Percentiles rank a stretch among this genome's conserved stretches.
These are phyloP conservation scores for Fusarium beomiforme DNA, from an alignment of 2,329 filamentous ascomycete genomes.

Conservation along the genomic window DNA sequence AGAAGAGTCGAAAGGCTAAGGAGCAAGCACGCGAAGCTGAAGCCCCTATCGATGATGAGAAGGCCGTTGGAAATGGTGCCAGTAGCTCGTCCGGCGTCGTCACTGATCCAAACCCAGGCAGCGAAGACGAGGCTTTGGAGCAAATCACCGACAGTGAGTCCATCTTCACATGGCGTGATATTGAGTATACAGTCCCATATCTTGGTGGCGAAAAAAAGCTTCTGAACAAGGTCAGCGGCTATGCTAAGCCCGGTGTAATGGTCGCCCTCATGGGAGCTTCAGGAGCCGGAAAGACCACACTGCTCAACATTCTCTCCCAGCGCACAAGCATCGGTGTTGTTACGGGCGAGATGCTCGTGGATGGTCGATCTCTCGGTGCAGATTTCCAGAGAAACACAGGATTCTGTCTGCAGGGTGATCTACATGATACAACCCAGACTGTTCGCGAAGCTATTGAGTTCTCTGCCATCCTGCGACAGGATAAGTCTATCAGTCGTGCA, in stretches of 20 bases:
- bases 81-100: conserved; percentile 11
- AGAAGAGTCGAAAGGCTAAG: conserved; percentile 70
- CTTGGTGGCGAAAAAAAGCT: conserved; percentile 46
- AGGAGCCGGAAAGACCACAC: conserved; percentile 84
- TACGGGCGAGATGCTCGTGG: conserved; percentile 79
- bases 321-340: conserved; percentile 79
- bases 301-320: conserved; percentile 80
- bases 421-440: conserved; percentile 71
- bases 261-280: conserved; percentile 84
- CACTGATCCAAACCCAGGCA: background rate
- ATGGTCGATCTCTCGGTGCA: conserved; percentile 72
- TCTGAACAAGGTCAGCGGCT: conserved; percentile 70
- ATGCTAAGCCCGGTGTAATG: conserved; percentile 82
- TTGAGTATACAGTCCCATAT: conserved; percentile 75
- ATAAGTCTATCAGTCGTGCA: conserved; percentile 60
- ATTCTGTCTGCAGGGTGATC: conserved; percentile 70
- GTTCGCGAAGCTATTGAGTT: conserved; percentile 73
- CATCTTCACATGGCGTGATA: conserved; percentile 76
- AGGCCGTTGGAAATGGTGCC: conserved; percentile 9
- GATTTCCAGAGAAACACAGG: conserved; percentile 84
- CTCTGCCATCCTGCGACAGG: conserved; percentile 70
- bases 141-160: conserved; percentile 45
- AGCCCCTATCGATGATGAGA: conserved; percentile 45
- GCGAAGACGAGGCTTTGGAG: conserved; percentile 25
- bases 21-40: conserved; percentile 45